These are phyloP conservation scores for Cicer bijugum DNA, from an alignment of 306 rosid species.

Conservation along the genomic window DNA sequence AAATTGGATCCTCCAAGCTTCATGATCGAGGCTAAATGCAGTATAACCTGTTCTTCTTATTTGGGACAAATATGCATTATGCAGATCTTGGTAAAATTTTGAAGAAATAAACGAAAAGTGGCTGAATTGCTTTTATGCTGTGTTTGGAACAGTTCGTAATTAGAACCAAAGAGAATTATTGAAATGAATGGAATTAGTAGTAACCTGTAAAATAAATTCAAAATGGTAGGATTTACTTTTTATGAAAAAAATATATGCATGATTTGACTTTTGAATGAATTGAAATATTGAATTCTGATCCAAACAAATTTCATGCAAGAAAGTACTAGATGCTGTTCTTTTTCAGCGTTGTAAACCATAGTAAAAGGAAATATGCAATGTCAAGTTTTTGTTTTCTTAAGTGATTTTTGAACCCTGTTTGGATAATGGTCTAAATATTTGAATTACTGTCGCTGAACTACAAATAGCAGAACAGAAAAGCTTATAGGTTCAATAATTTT, in stretches of 20 bases:
- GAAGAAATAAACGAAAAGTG: neutral
- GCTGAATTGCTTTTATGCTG: neutral
- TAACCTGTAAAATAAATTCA: neutral
- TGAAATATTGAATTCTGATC: neutral
- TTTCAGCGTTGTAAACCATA: neutral
- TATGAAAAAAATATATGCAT: neutral
- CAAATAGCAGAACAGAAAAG: neutral
- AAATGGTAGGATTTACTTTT: neutral
- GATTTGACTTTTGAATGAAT: neutral
- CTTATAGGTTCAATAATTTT: conserved; percentile 6
- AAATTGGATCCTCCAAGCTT: neutral
- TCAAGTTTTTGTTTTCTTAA: neutral
- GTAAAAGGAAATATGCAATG: neutral
- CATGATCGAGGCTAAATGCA: neutral
- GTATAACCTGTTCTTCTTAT: neutral
- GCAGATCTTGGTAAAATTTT: neutral
- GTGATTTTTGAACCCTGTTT: neutral
- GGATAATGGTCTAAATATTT: conserved; percentile 16
- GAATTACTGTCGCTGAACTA: neutral
- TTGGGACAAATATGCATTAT: neutral
- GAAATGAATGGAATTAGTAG: conserved; percentile 10
- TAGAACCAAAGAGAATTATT: neutral
- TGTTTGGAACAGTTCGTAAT: neutral
- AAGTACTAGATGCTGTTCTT: neutral
- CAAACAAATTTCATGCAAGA: neutral